Evolutionary conservation across 495 filamentous ascomycete genomes (phyloP), one percentile per base, ranked within the genome.

Genomic region (Hyaloscypha finlandica): DNA sequence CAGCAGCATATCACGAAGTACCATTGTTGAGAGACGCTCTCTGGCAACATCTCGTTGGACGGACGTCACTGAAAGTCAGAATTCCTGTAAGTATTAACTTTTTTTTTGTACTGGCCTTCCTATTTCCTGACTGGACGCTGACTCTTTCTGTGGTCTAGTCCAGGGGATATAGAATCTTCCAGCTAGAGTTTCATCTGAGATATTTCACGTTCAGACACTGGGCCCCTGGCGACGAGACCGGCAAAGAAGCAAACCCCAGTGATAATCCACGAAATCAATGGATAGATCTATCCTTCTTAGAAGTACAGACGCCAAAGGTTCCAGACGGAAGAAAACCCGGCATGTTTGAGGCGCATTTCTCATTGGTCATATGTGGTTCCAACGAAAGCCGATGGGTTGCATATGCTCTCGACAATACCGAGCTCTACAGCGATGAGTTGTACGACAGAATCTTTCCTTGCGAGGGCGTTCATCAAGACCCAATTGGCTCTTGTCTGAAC

Each of bases 1-100:
- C 63, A 39, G 54, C 32, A 2, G 12, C 14, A 37, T 58, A 22
- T 42, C 52, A 58, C 16, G 51, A 65, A 42, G 54, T 58, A 8
- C 12, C 52, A 6, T n/a, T 48, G 52, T 31, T 65, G 37, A 65
- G 63, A 65, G 53, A 65, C 19, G 63, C 63, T 14, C 35, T 65
- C 5, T 58, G 53, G 51, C 58, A 65, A 3, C 33, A 65, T 12
- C 3, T 58, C 31, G 63, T 3, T 5, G 2, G 16, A 3, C 63
- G 45, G 33, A 57, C 63, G 8, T 65, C 53, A 1, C 55, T 65
- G 14, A 42, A 22, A 32, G 54, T 65, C 16, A 57, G 25, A 30
- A 48, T 57, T 39, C 51, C 63, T 6, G 51, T 58, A 31, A 55
- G 52, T 54, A n/a, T n/a, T n/a, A n/a, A n/a, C n/a, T n/a, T n/a